Percentiles rank a stretch among this genome's conserved stretches.
phyloP scores from a whole-genome alignment of 352 stramenopile species.

The Lagenidium sp. region DNA sequence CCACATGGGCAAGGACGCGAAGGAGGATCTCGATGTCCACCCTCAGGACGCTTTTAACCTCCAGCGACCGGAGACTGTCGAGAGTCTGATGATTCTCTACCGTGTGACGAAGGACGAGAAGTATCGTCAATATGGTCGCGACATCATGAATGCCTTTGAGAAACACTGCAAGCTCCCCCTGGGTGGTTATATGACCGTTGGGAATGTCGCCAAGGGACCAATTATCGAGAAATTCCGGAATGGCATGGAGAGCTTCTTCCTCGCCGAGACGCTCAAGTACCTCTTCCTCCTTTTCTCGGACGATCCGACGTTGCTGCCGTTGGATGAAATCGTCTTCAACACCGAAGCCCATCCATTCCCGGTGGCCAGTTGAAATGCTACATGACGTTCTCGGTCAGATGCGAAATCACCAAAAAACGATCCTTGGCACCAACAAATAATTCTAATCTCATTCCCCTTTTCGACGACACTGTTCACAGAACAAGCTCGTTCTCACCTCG shows the following conservation, averaged over 20 bases:
- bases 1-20: conserved; percentile 34
- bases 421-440: too few species aligned
- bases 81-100: conserved; percentile 90
- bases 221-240: conserved; percentile 33
- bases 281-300: conserved; percentile 89
- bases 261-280: conserved; percentile 93
- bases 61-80: conserved; percentile 87
- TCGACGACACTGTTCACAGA: too few species aligned
- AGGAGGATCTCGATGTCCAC: conserved; percentile 45
- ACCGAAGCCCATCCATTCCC: conserved; percentile 83
- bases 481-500: too few species aligned
- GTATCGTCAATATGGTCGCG: conserved; percentile 77
- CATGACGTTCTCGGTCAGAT: too few species aligned
- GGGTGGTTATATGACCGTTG: conserved; percentile 56
- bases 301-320: conserved; percentile 51
- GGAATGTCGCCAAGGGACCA: conserved; percentile 40
- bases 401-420: too few species aligned
- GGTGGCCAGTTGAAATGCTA: conserved; percentile 24
- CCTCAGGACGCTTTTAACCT: conserved; percentile 69
- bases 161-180: conserved; percentile 53
- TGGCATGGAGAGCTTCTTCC: conserved; percentile 90
- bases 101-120: conserved; percentile 84
- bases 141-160: conserved; percentile 85
- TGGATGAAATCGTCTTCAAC: conserved; percentile 86
- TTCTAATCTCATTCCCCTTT: too few species aligned